Conservation (phyloP, 2,329 filamentous ascomycete genomes). For the Sporothrix brasiliensis region DNA sequence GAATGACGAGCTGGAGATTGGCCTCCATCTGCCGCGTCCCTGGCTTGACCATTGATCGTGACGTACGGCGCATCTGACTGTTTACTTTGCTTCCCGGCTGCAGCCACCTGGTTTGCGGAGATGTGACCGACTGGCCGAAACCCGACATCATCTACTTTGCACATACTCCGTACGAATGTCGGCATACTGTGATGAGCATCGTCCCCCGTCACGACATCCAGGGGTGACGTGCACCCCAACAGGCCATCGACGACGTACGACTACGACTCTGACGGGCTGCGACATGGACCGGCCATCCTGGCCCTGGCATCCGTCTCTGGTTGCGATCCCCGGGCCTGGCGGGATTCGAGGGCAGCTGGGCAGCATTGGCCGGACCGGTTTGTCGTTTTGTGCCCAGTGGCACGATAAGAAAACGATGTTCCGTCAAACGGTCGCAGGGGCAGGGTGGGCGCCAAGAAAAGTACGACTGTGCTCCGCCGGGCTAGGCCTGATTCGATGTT, state of each 20-base stretch:
- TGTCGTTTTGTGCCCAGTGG: background rate
- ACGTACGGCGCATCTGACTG: too few relatives aligned
- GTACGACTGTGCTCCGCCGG: background rate
- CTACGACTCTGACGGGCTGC: background rate
- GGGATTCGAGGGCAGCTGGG: background rate
- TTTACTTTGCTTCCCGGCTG: too few relatives aligned
- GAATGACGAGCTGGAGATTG: too few relatives aligned
- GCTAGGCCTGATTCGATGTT: background rate
- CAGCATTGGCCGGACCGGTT: conserved; percentile 3
- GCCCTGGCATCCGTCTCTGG: background rate
- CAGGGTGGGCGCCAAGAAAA: background rate
- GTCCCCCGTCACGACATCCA: too few relatives aligned
- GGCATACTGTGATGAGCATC: too few relatives aligned
- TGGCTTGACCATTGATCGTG: too few relatives aligned
- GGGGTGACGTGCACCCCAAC: too few relatives aligned
- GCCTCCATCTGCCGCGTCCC: too few relatives aligned
- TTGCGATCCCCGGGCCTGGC: background rate
- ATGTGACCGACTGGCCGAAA: background rate
- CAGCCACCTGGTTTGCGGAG: background rate
- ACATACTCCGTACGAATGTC: too few relatives aligned
- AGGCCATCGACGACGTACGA: background rate
- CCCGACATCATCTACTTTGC: background rate
- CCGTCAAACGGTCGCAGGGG: background rate
- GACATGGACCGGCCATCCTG: conserved; percentile 17
- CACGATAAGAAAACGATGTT: background rate